Conservation (phyloP, 257 asterid species). For the Fraxinus americana region DNA sequence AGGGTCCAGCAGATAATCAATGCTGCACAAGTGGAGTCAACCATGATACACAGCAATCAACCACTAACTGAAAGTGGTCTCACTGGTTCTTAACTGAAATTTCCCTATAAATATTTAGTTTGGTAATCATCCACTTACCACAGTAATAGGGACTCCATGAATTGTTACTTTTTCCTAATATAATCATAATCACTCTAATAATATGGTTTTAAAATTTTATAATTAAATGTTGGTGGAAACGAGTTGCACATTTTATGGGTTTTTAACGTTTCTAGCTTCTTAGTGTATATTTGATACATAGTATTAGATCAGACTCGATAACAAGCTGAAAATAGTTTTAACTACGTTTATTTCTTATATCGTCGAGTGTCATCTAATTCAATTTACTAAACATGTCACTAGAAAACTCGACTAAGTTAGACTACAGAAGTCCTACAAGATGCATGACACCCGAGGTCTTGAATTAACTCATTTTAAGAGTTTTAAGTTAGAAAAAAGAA, state of each 20-base stretch:
- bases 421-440: background rate
- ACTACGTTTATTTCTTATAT: background rate
- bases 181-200: background rate
- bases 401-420: no score
- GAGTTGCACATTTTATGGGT: background rate
- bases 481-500: no score
- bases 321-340: background rate
- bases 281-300: background rate
- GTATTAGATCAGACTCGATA: background rate
- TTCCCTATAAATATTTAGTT: conserved; percentile 28
- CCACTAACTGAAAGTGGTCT: conserved; percentile 37
- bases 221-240: background rate
- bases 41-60: conserved; percentile 30
- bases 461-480: background rate
- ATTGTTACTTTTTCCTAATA: background rate
- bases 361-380: background rate
- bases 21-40: conserved; percentile 17
- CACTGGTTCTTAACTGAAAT: conserved; percentile 16
- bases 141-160: conserved; percentile 18
- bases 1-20: conserved; percentile 5
- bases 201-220: background rate
- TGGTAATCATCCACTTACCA: conserved; percentile 43
- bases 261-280: background rate
- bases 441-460: background rate
- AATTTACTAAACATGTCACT: no score